Evolutionary conservation across 129 eudicot genomes (phyloP).

Genomic region (Flaveria linearis): DNA sequence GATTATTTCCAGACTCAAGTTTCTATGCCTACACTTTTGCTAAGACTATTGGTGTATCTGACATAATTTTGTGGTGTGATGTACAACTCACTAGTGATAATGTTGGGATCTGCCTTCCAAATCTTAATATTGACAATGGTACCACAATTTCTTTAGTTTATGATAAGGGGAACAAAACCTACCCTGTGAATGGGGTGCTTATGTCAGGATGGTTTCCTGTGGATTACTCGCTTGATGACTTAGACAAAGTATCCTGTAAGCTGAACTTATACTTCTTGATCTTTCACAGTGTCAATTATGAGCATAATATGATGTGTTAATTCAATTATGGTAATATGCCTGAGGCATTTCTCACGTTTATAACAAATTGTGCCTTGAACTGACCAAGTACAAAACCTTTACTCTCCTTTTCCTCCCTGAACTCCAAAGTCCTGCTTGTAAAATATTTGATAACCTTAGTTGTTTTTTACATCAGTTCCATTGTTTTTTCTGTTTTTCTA

Average conservation of each 20-base stretch:
- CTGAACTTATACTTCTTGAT: constrained; percentile 6
- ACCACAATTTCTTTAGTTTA: constrained; percentile 23
- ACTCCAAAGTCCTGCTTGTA: background rate
- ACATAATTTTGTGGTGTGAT: constrained; percentile 53
- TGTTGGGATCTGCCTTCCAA: constrained; percentile 55
- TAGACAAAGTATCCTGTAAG: constrained; percentile 58
- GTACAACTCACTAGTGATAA: constrained; percentile 60
- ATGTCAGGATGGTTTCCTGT: constrained; percentile 56
- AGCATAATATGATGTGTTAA: constrained; percentile 4
- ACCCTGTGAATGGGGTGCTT: constrained; percentile 47
- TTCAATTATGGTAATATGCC: background rate
- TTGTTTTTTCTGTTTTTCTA: background rate
- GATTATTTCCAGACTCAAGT: constrained; percentile 61
- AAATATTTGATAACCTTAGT: background rate
- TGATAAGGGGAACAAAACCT: constrained; percentile 36
- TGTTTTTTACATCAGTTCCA: background rate
- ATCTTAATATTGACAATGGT: constrained; percentile 44
- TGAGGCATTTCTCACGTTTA: constrained; percentile 1
- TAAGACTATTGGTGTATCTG: constrained; percentile 28
- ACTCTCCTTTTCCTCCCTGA: constrained; percentile 12
- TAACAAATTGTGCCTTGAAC: constrained; percentile 2
- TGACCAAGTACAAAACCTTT: constrained; percentile 3
- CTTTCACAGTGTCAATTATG: constrained; percentile 8
- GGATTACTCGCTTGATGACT: constrained; percentile 59
- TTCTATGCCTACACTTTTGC: constrained; percentile 42